Evolutionary conservation across 805 yeast genomes (phyloP).

Genomic region (Hanseniaspora nectarophila): DNA sequence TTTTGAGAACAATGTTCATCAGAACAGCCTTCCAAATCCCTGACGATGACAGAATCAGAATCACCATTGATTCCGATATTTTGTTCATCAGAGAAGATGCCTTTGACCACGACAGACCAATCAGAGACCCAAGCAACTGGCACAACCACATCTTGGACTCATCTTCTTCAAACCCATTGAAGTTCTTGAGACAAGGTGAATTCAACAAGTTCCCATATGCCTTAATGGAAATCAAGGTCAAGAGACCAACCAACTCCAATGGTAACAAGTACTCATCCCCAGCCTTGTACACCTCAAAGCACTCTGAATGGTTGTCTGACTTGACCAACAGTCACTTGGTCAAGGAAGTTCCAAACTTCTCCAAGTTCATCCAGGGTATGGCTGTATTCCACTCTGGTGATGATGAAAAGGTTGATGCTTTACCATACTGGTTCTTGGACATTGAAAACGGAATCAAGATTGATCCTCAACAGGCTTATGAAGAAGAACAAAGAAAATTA

Average conservation of each 20-base stretch:
- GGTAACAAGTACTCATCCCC: conserved; percentile 28
- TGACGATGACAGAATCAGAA: conserved; percentile 85
- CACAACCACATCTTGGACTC: conserved; percentile 87
- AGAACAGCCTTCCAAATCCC: conserved; percentile 97
- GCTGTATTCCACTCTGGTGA: conserved; percentile 80
- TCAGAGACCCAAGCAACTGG: conserved; percentile 82
- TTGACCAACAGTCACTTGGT: conserved; percentile 72
- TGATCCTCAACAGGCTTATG: conserved; percentile 68
- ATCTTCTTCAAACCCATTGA: conserved; percentile 52
- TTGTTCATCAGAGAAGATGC: conserved; percentile 82
- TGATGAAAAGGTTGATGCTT: conserved; percentile 66
- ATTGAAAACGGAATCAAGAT: conserved; percentile 65
- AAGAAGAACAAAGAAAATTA: conserved; percentile 47
- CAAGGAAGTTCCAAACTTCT: conserved; percentile 86
- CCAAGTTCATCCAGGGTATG: conserved; percentile 86
- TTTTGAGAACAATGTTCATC: conserved; percentile 72
- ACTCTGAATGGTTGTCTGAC: conserved; percentile 71
- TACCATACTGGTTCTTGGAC: conserved; percentile 93
- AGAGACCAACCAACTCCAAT: conserved; percentile 30
- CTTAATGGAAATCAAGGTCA: conserved; percentile 75
- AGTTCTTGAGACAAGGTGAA: conserved; percentile 75
- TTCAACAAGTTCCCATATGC: conserved; percentile 70
- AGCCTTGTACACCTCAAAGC: conserved; percentile 31
- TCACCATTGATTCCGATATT: conserved; percentile 81
- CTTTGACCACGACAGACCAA: conserved; percentile 72